Evolutionary conservation across 2,329 filamentous ascomycete species (phyloP).

Genomic region (Bimuria novae-zelandiae): DNA sequence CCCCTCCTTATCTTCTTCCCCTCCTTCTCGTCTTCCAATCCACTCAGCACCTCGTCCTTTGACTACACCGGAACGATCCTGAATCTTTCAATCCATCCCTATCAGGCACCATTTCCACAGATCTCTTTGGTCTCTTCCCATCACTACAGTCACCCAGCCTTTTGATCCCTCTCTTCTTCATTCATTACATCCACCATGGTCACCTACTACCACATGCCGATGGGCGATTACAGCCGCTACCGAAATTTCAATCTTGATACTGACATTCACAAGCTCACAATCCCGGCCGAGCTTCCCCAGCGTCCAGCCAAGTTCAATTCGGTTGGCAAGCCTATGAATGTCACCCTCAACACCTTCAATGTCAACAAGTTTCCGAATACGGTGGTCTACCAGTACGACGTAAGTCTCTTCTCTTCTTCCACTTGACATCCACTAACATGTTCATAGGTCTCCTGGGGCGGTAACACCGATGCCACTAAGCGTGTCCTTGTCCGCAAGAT

Average conservation of each 20-base stretch:
- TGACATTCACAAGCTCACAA: slow-evolving; percentile 28
- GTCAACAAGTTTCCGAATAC: slow-evolving; percentile 64
- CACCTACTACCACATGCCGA: slow-evolving; percentile 11
- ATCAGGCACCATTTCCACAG: too few relatives aligned
- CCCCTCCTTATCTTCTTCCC: neutral
- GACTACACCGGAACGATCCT: neutral
- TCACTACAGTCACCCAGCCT: neutral
- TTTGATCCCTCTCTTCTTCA: neutral
- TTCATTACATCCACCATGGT: slow-evolving; percentile 15
- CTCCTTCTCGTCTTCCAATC: neutral
- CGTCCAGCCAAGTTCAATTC: slow-evolving; percentile 46
- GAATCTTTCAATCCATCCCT: neutral
- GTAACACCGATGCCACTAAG: slow-evolving; percentile 61
- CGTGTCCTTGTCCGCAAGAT: slow-evolving; percentile 72
- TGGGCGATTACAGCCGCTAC: slow-evolving; percentile 18
- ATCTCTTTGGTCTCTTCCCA: too few relatives aligned
- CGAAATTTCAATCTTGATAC: slow-evolving; percentile 28
- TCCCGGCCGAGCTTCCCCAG: slow-evolving; percentile 33
- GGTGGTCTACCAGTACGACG: slow-evolving; percentile 82
- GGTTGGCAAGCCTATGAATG: slow-evolving; percentile 45
- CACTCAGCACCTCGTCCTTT: too few relatives aligned
- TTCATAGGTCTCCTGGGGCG: slow-evolving; percentile 66
- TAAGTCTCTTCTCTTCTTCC: slow-evolving; percentile 51
- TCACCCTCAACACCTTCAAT: slow-evolving; percentile 74
- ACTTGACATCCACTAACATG: slow-evolving; percentile 13